Conservation (phyloP, 306 rosid genomes). For the Prunus fruticosa region DNA sequence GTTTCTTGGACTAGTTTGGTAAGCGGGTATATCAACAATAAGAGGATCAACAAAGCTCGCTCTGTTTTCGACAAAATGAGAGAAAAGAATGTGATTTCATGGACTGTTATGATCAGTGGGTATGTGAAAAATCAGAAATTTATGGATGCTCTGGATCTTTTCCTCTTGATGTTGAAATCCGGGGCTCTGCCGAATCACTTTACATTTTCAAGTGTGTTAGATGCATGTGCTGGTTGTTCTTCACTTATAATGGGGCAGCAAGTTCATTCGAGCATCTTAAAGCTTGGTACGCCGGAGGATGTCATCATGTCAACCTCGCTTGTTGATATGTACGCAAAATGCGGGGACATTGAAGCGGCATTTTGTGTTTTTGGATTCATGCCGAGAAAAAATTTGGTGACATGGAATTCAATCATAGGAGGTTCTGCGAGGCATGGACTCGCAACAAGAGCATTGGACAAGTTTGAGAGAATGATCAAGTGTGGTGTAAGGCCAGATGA, state of each 20-base stretch:
- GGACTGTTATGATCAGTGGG: conserved; percentile 74
- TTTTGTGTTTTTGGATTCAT: conserved; percentile 41
- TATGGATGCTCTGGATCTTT: conserved; percentile 51
- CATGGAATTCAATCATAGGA: conserved; percentile 67
- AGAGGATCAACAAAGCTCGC: conserved; percentile 37
- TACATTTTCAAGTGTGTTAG: conserved; percentile 54
- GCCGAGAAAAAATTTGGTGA: conserved; percentile 40
- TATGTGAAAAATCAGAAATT: conserved; percentile 47
- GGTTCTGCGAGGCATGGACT: conserved; percentile 60
- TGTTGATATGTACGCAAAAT: conserved; percentile 68
- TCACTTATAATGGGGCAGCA: conserved; percentile 58
- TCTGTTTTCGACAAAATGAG: conserved; percentile 48
- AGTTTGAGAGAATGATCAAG: conserved; percentile 39
- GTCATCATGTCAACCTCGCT: conserved; percentile 51
- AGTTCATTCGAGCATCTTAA: conserved; percentile 43
- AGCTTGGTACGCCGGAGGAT: conserved; percentile 44
- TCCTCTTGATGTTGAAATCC: conserved; percentile 41
- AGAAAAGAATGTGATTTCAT: conserved; percentile 56
- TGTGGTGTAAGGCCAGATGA: conserved; percentile 41
- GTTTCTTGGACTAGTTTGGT: conserved; percentile 65
- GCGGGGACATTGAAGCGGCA: conserved; percentile 56
- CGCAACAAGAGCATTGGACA: conserved; percentile 41
- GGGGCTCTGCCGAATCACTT: conserved; percentile 51
- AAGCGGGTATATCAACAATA: conserved; percentile 49
- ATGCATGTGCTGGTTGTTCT: conserved; percentile 60